Percentiles rank a stretch among this genome's conserved stretches.
Conservation (phyloP, 1,284 basidiomycete species). For the Pseudomicrostroma phylloplanum region DNA sequence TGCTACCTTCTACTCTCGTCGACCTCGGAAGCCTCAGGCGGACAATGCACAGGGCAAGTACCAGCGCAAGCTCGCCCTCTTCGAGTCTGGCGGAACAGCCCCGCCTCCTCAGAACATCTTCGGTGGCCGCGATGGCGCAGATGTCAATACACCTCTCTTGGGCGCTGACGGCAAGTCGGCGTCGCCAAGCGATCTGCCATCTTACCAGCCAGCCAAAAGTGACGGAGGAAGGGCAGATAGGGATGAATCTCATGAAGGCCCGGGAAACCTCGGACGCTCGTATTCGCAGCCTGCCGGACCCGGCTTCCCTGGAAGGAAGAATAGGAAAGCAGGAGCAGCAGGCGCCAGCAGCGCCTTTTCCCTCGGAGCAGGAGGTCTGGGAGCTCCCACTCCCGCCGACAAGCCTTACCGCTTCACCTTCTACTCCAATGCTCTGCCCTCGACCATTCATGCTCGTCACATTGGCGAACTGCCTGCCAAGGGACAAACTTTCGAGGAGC, state of each 20-base stretch:
- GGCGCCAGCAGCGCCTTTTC: background rate
- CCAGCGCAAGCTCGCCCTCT: constrained; percentile 82
- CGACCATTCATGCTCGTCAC: constrained; percentile 89
- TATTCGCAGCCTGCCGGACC: background rate
- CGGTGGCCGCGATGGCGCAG: constrained; percentile 17
- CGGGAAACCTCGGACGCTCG: background rate
- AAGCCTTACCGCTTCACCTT: constrained; percentile 96
- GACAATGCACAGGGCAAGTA: constrained; percentile 37
- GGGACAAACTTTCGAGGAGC: constrained; percentile 83
- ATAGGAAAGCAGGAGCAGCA: background rate
- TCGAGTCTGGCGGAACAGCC: constrained; percentile 62
- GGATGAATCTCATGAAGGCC: background rate
- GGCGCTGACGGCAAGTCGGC: constrained; percentile 12
- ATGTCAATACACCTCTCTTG: constrained; percentile 50
- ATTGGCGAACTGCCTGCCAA: constrained; percentile 89
- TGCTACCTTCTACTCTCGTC: constrained; percentile 45
- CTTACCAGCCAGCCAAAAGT: background rate
- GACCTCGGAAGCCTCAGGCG: constrained; percentile 32
- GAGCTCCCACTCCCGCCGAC: constrained; percentile 14
- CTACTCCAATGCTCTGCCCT: constrained; percentile 86
- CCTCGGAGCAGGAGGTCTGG: background rate
- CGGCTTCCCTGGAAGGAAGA: background rate
- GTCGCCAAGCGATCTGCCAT: background rate
- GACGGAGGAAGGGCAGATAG: background rate
- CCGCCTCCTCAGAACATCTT: constrained; percentile 23